A percentile compares a stretch with the other conserved stretches of the same genome.
These are phyloP conservation scores for Lichtheimia hyalospora DNA, from an alignment of 371 early-diverging fungal genomes.

Conservation along the genomic window DNA sequence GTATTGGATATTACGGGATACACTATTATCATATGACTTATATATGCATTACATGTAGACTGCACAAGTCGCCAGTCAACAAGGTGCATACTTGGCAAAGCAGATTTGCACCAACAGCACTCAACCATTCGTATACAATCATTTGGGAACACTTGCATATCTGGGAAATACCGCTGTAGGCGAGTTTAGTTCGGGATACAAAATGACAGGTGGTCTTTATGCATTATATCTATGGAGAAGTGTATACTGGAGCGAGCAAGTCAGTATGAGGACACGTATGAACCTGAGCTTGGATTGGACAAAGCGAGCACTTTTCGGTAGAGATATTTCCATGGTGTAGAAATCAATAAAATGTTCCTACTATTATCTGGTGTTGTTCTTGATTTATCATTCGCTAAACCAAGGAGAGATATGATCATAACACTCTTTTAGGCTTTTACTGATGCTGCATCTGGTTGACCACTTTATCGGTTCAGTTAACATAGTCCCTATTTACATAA, in stretches of 20 bases:
- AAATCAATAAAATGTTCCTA: background rate
- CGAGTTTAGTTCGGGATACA: slow-evolving; percentile 56
- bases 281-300: slow-evolving; percentile 50
- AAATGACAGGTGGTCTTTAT: slow-evolving; percentile 60
- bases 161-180: slow-evolving; percentile 77
- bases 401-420: too few species aligned
- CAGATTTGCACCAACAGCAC: slow-evolving; percentile 42
- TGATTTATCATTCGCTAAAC: too few species aligned
- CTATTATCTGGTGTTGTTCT: too few species aligned
- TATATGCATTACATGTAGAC: slow-evolving; percentile 45
- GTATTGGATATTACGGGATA: background rate
- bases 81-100: slow-evolving; percentile 71
- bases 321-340: slow-evolving; percentile 35
- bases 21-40: background rate
- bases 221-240: slow-evolving; percentile 71
- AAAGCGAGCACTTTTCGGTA: slow-evolving; percentile 38
- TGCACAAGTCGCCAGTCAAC: slow-evolving; percentile 90
- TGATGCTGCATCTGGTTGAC: too few species aligned
- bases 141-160: slow-evolving; percentile 81
- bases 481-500: too few species aligned
- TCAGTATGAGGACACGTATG: slow-evolving; percentile 43
- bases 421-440: too few species aligned
- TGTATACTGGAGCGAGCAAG: slow-evolving; percentile 67
- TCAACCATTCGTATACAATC: slow-evolving; percentile 67
- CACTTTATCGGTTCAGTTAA: too few species aligned